These are phyloP conservation scores for Hanseniaspora mollemarum DNA, from an alignment of 805 yeast genomes.

Conservation along the genomic window DNA sequence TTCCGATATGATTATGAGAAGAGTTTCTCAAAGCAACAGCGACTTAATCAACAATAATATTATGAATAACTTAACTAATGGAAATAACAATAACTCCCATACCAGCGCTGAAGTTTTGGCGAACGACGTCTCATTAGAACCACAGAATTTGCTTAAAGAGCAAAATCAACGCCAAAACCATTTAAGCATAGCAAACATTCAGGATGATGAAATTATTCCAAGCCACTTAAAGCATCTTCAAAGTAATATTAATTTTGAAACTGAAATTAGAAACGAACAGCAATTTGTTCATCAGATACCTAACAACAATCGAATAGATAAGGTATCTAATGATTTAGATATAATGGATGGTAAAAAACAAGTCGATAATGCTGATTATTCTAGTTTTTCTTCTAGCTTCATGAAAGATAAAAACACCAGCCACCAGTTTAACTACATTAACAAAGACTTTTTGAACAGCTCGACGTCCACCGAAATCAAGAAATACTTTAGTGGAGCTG, in stretches of 20 bases:
- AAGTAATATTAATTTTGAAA: neutral
- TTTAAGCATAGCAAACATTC: neutral
- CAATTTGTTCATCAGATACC: neutral
- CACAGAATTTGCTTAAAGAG: neutral
- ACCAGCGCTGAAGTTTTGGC: neutral
- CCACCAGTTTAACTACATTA: constrained; percentile 20
- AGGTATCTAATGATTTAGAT: neutral
- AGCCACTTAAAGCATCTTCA: neutral
- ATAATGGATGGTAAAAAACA: neutral
- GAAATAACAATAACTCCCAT: neutral
- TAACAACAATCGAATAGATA: neutral
- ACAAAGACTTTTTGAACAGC: constrained; percentile 18
- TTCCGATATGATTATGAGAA: neutral
- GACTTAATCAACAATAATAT: constrained; percentile 15
- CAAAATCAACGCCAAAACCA: neutral
- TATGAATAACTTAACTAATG: constrained; percentile 3
- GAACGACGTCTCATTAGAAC: neutral
- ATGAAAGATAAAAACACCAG: constrained; percentile 10
- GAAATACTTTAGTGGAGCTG: constrained; percentile 6
- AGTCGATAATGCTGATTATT: neutral
- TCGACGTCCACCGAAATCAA: constrained; percentile 10
- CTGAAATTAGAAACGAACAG: neutral
- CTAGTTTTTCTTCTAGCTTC: constrained; percentile 13
- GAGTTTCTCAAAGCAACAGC: neutral
- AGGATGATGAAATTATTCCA: neutral